Evolutionary conservation across 768 basidiomycete species (phyloP), one percentile per base, ranked within the genome.

Genomic region (Tylopilus felleus): DNA sequence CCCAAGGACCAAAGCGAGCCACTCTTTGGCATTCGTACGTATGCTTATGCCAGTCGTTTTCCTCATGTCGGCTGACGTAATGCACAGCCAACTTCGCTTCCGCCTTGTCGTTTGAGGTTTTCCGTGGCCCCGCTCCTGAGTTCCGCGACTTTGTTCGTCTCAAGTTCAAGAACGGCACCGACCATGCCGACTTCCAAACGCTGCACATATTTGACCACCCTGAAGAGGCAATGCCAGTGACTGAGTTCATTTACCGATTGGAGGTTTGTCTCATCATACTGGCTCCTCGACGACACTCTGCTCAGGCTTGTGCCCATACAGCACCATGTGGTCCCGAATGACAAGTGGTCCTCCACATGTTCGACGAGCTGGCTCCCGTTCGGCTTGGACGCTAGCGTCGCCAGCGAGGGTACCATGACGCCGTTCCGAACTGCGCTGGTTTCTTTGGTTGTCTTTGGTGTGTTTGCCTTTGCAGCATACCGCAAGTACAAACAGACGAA

Each of bases 101-200:
- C 31, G 86, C 88, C 25, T 68, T 90, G 53, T 82, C 80, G 36
- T 83, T 91, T 48, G 90, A 91, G 73, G 77, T 91, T 58, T 81
- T 86, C 65, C 83, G 85, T 40, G 85, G 86, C 19, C 79, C 81
- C 49, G 82, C 84, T n/a, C 86, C 86, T 13, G 87, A 89, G 56
- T 74, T 80, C 62, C 83, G 87, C 44, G 86, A 90, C 73, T 90
- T 90, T 75, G 75, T 92, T 59, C 84, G 88, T 56, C 77, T 90
- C 80, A 85, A 80, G 70, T 90, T 90, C 80, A 86, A 82, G 79
- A 91, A 91, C 66, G 88, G 89, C 29, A 89, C 90, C 19, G 44
- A 63, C 16, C 61, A 75, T 39, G 73, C 71, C 44, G 73, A 74
- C 59, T 88, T 87, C 75, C 68, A 78, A 49, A 82, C 83, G 29